phyloP scores from a whole-genome alignment of 2,329 filamentous ascomycete species.

The Ophiostoma perfectum region DNA sequence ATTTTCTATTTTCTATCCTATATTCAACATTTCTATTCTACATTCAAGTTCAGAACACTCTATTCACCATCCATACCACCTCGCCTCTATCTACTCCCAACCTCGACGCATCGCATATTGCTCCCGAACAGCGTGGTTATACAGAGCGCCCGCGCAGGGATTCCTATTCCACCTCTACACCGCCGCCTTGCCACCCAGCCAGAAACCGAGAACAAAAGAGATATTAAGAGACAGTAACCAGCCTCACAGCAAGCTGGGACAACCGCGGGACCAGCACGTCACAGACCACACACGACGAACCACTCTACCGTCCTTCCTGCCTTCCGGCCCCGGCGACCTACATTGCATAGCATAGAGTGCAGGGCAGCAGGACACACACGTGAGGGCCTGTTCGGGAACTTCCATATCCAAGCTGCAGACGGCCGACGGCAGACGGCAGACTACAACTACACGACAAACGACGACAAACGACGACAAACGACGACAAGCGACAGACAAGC shows the following conservation, averaged over 20 bases:
- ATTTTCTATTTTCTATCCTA: not conserved
- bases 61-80: not conserved
- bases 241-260: not conserved
- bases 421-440: not conserved
- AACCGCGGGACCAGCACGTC: no score
- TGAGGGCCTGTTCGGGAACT: no score
- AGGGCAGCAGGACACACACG: no score
- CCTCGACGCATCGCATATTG: not conserved
- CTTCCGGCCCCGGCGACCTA: not conserved
- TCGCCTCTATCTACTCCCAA: not conserved
- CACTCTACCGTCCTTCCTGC: not conserved
- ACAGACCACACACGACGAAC: no score
- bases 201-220: not conserved
- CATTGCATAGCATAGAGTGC: no score
- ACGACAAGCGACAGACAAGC: not conserved
- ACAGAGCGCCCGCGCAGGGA: constrained; percentile 11
- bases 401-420: not conserved
- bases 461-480: not conserved
- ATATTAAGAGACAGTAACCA: constrained; percentile 5
- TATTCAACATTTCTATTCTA: not conserved
- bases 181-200: constrained; percentile 4
- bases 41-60: not conserved
- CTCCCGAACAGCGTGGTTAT: not conserved
- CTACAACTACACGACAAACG: not conserved
- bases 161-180: constrained; percentile 4